These are phyloP conservation scores for Fusarium pseudoanthophilum DNA, from an alignment of 2,329 filamentous ascomycete genomes.

Conservation along the genomic window DNA sequence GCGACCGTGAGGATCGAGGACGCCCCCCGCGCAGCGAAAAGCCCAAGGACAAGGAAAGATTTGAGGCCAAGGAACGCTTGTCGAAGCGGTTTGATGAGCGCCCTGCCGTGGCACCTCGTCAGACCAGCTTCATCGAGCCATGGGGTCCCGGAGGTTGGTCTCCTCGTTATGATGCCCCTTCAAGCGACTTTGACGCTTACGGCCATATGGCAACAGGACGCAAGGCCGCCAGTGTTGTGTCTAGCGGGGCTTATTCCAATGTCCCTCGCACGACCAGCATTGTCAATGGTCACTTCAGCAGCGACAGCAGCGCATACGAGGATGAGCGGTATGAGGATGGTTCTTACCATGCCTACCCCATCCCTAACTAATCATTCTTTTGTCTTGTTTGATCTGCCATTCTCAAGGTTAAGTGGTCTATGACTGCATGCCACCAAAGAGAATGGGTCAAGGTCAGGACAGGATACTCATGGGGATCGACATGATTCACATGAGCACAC, in stretches of 20 bases:
- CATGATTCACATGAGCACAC: constrained; percentile 15
- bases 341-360: constrained; percentile 51
- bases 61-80: constrained; percentile 50
- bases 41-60: constrained; percentile 45
- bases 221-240: constrained; percentile 41
- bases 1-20: constrained; percentile 41
- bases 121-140: constrained; percentile 50
- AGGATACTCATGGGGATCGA: constrained; percentile 3
- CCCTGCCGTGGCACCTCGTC: constrained; percentile 42
- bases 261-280: constrained; percentile 47
- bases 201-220: constrained; percentile 44
- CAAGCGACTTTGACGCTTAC: constrained; percentile 44
- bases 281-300: constrained; percentile 45
- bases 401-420: background rate
- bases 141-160: constrained; percentile 49
- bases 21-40: constrained; percentile 39
- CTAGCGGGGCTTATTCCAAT: constrained; percentile 41
- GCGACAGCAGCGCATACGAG: constrained; percentile 46
- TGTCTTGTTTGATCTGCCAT: constrained; percentile 23
- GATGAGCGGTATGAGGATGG: constrained; percentile 50
- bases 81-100: constrained; percentile 52
- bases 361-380: constrained; percentile 43
- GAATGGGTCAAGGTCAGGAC: constrained; percentile 16
- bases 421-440: constrained; percentile 1
- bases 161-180: constrained; percentile 40